phyloP scores from a whole-genome alignment of 139 green algal species.

The Tetraselmis chui region DNA sequence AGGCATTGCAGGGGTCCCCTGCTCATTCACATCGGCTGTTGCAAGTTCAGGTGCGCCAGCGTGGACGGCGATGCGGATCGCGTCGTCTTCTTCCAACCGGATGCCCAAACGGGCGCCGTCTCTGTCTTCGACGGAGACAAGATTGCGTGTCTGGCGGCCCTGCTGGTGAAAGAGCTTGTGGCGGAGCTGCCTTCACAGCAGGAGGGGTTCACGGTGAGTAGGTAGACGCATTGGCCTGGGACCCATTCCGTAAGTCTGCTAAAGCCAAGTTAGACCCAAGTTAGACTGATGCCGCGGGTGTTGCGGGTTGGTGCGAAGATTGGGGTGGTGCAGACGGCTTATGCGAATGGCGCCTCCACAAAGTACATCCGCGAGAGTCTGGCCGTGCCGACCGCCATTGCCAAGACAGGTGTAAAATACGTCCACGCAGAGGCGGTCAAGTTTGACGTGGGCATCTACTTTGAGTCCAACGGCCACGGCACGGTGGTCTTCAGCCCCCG shows the following conservation, averaged over 20 bases:
- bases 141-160: constrained; percentile 77
- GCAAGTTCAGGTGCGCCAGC: constrained; percentile 55
- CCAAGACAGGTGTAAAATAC: constrained; percentile 91
- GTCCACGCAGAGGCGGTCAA: constrained; percentile 67
- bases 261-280: too few relatives aligned
- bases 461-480: constrained; percentile 97
- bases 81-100: constrained; percentile 82
- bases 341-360: constrained; percentile 89
- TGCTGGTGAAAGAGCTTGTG: constrained; percentile 54
- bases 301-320: too few relatives aligned
- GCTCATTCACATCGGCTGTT: too few relatives aligned
- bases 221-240: too few relatives aligned
- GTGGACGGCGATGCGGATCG: constrained; percentile 95
- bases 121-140: constrained; percentile 89
- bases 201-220: not conserved
- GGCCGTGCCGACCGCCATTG: not conserved
- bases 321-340: constrained; percentile 96
- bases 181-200: constrained; percentile 29
- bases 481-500: constrained; percentile 77
- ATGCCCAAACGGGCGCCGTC: constrained; percentile 4
- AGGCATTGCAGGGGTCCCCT: too few relatives aligned
- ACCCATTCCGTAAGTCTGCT: too few relatives aligned
- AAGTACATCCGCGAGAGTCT: constrained; percentile 42
- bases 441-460: constrained; percentile 95
- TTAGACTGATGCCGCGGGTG: too few relatives aligned